Evolutionary conservation across 257 asterid genomes (phyloP).

Genomic region (Oldenlandia corymbosa): DNA sequence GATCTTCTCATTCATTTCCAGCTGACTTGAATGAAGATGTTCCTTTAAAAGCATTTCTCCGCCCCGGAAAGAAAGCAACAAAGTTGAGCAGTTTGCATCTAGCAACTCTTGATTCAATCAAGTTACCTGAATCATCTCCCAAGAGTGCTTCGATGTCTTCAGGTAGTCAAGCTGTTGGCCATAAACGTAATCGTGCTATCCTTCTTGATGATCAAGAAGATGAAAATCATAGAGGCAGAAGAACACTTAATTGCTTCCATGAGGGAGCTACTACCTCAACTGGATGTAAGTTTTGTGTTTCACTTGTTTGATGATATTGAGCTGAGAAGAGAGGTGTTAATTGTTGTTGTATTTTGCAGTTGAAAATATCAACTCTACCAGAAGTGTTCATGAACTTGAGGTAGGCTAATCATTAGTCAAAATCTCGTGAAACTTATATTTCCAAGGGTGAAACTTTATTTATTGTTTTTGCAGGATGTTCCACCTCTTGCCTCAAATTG

Average conservation of each 20-base stretch:
- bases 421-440: constrained; percentile 14
- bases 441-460: constrained; percentile 10
- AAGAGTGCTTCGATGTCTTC: constrained; percentile 45
- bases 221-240: constrained; percentile 33
- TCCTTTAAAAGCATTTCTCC: constrained; percentile 48
- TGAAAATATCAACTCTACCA: constrained; percentile 25
- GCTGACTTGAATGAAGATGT: constrained; percentile 44
- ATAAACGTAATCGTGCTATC: constrained; percentile 74
- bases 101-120: constrained; percentile 27
- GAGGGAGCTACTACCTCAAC: constrained; percentile 62
- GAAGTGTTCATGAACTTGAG: constrained; percentile 37
- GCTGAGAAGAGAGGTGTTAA: constrained; percentile 24
- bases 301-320: constrained; percentile 8
- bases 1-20: constrained; percentile 27
- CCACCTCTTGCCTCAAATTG: constrained; percentile 59
- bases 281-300: constrained; percentile 49
- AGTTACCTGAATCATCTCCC: constrained; percentile 36
- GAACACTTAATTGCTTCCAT: constrained; percentile 27
- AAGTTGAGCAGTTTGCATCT: constrained; percentile 32
- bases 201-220: constrained; percentile 72
- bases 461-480: constrained; percentile 44
- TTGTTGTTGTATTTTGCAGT: constrained; percentile 42
- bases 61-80: constrained; percentile 27
- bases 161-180: constrained; percentile 44
- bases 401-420: constrained; percentile 27